Percentiles rank a stretch among this genome's conserved stretches.
These are phyloP conservation scores for Dryas octopetala DNA, from an alignment of 306 rosid species.

Conservation along the genomic window DNA sequence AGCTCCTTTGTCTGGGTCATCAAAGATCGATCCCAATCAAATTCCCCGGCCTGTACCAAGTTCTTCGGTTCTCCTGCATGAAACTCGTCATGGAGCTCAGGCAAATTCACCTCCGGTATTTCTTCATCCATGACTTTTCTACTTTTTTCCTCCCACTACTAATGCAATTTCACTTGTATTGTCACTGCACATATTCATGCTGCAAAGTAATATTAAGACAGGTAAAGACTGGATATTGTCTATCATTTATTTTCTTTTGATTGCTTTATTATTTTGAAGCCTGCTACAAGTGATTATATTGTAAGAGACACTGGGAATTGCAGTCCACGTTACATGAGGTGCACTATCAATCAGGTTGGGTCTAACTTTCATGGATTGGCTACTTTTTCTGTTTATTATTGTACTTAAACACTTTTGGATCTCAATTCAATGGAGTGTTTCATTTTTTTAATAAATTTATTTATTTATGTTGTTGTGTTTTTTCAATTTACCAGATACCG, in stretches of 20 bases:
- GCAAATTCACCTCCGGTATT: conserved; percentile 95
- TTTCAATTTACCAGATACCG: conserved; percentile 62
- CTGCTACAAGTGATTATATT: conserved; percentile 89
- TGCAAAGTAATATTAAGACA: conserved; percentile 24
- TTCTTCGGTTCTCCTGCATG: conserved; percentile 70
- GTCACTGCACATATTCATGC: conserved; percentile 11
- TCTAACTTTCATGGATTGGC: conserved; percentile 22
- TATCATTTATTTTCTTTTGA: conserved; percentile 7
- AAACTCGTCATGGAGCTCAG: conserved; percentile 90
- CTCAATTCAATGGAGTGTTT: background rate
- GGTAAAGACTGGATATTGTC: conserved; percentile 18
- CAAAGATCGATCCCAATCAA: conserved; percentile 96
- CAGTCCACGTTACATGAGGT: conserved; percentile 99
- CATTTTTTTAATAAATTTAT: background rate
- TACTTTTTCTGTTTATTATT: background rate
- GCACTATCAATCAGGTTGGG: conserved; percentile 92
- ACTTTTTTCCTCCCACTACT: conserved; percentile 9
- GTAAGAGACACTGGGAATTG: conserved; percentile 91
- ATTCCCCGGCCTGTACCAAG: conserved; percentile 91
- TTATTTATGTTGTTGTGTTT: conserved; percentile 18
- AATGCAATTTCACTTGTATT: conserved; percentile 11
- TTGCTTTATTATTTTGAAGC: conserved; percentile 50
- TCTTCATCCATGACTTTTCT: conserved; percentile 3
- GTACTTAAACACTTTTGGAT: background rate
- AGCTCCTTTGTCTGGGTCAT: conserved; percentile 78